phyloP scores from a whole-genome alignment of 345 rosid genomes.

The Ceriops decandra region DNA sequence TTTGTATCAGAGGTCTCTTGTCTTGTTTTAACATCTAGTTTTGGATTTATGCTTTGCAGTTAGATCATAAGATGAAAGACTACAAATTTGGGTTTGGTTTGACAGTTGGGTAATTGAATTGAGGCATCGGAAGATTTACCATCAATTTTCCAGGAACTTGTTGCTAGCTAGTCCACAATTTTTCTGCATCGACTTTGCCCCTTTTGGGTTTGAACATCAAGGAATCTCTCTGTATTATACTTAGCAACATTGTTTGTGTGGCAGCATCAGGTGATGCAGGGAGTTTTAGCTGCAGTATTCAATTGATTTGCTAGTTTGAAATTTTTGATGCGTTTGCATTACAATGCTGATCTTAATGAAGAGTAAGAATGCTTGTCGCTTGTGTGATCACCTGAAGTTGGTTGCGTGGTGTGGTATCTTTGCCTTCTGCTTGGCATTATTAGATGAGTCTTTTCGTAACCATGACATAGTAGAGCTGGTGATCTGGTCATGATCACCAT shows the following conservation, averaged over 20 bases:
- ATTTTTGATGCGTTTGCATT: background rate
- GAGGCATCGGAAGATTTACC: background rate
- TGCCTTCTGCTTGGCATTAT: too few relatives aligned
- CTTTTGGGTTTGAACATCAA: background rate
- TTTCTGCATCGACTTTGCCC: constrained; percentile 2
- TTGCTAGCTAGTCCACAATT: constrained; percentile 2
- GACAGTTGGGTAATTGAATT: constrained; percentile 57
- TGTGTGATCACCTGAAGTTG: too few relatives aligned
- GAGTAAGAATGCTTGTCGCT: background rate
- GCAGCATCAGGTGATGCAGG: constrained; percentile 10
- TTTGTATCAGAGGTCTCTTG: background rate
- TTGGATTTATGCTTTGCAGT: constrained; percentile 39
- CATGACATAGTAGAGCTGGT: too few relatives aligned
- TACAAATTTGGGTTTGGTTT: constrained; percentile 92
- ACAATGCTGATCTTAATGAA: background rate
- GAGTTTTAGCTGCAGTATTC: constrained; percentile 8
- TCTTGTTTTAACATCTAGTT: background rate
- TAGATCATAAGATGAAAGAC: constrained; percentile 90
- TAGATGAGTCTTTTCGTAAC: too few relatives aligned
- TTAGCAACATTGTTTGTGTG: constrained; percentile 10
- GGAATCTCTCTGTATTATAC: constrained; percentile 1
- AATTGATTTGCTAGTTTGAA: constrained; percentile 9
- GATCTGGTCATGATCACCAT: too few relatives aligned
- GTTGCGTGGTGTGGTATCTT: too few relatives aligned
- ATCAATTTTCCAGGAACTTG: background rate